A percentile compares a stretch with the other conserved stretches of the same genome.
Conservation (phyloP, 2,329 filamentous ascomycete species). For the Magnaporthiopsis rhizophila region DNA sequence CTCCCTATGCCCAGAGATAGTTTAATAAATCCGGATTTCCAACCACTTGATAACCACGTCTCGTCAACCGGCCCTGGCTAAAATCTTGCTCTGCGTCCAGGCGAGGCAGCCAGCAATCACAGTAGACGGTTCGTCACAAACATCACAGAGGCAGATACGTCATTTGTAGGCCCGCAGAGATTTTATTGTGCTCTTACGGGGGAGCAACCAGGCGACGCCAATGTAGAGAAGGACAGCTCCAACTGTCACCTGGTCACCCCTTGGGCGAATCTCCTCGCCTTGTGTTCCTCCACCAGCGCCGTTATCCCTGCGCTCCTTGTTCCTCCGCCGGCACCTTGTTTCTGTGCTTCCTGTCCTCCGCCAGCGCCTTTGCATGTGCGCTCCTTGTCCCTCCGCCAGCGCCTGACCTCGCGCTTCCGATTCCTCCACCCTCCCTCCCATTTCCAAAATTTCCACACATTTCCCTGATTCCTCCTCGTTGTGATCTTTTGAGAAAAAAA, state of each 20-base stretch:
- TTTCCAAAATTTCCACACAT: neutral
- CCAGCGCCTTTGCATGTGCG: neutral
- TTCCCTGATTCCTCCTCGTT: neutral
- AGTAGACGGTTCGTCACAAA: neutral
- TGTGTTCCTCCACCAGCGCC: neutral
- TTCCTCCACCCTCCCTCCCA: neutral
- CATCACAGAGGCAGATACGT: neutral
- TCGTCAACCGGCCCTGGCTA: neutral
- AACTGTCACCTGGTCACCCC: neutral
- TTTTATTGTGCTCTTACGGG: neutral
- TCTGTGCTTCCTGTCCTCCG: too few species aligned
- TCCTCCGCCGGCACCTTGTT: neutral
- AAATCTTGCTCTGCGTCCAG: neutral
- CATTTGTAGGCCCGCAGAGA: neutral
- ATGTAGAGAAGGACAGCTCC: neutral
- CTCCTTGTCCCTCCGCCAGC: neutral
- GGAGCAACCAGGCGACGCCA: neutral
- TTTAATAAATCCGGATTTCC: neutral
- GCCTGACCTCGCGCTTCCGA: neutral
- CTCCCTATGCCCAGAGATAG: too few species aligned
- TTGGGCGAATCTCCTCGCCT: neutral
- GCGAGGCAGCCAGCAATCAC: neutral
- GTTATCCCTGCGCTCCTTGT: neutral
- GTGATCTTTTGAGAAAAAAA: neutral
- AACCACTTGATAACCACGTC: neutral